phyloP scores from a whole-genome alignment of 129 eudicot species.

The Flaveria brownii region DNA sequence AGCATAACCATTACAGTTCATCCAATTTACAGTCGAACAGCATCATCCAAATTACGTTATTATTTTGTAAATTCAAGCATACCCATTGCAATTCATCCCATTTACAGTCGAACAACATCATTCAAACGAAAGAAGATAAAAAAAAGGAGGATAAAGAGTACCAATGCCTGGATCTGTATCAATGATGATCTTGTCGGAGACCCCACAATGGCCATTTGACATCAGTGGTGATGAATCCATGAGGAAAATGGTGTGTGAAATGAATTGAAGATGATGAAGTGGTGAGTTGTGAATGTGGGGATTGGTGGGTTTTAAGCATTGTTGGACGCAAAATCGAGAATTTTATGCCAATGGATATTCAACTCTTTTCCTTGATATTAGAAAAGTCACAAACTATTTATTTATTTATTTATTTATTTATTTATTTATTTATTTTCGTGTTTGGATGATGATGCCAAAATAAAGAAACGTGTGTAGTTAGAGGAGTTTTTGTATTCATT shows the following conservation, averaged over 20 bases:
- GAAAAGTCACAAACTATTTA: too few relatives aligned
- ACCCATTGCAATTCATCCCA: neutral
- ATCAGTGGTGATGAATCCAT: constrained; percentile 26
- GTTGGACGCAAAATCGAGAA: constrained; percentile 14
- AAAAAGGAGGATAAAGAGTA: neutral
- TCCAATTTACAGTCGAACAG: too few relatives aligned
- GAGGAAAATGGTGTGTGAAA: neutral
- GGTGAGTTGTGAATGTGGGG: neutral
- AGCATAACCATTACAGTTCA: neutral
- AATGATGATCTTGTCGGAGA: constrained; percentile 31
- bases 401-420: too few relatives aligned
- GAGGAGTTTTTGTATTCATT: too few relatives aligned
- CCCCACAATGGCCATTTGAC: constrained; percentile 28
- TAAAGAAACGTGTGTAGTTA: neutral
- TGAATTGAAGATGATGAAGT: neutral
- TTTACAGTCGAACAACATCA: too few relatives aligned
- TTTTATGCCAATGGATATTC: constrained; percentile 25
- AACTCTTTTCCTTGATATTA: too few relatives aligned
- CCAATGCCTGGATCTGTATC: constrained; percentile 41
- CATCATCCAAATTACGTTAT: too few relatives aligned
- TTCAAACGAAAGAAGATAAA: neutral
- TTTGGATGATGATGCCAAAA: neutral
- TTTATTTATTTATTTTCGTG: neutral
- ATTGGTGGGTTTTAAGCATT: constrained; percentile 13
- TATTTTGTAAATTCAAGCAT: neutral